Conservation (phyloP, 352 stramenopile species). For the Globisporangium paddicum region DNA sequence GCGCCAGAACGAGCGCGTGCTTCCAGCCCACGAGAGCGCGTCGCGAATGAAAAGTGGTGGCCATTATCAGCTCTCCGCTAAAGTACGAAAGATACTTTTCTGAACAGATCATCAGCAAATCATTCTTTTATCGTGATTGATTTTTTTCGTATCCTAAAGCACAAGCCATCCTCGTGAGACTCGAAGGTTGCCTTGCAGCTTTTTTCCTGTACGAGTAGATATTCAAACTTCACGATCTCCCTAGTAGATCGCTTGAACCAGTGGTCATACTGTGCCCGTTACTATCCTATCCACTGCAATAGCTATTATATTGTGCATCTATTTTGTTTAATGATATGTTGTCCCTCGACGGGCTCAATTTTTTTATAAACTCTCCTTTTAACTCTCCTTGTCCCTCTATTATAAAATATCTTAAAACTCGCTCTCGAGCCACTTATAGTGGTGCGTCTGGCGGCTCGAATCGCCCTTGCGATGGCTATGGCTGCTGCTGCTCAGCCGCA, state of each 20-base stretch:
- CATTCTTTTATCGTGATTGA: too few relatives aligned
- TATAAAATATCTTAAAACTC: slow-evolving; percentile 9
- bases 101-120: too few relatives aligned
- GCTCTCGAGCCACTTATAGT: slow-evolving; percentile 10
- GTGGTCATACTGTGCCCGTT: too few relatives aligned
- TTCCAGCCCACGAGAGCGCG: background rate
- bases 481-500: background rate
- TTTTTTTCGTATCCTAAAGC: too few relatives aligned
- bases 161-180: too few relatives aligned
- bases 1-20: background rate
- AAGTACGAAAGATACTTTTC: background rate
- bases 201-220: too few relatives aligned
- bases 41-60: background rate
- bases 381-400: background rate
- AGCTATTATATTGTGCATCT: background rate
- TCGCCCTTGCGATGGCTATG: background rate
- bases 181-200: too few relatives aligned
- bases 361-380: background rate
- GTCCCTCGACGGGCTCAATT: background rate
- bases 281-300: too few relatives aligned
- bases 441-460: background rate
- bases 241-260: too few relatives aligned
- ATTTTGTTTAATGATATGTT: background rate
- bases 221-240: too few relatives aligned
- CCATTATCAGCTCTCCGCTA: background rate